Conservation (phyloP, 352 stramenopile genomes). For the Globisporangium cederbergense region DNA sequence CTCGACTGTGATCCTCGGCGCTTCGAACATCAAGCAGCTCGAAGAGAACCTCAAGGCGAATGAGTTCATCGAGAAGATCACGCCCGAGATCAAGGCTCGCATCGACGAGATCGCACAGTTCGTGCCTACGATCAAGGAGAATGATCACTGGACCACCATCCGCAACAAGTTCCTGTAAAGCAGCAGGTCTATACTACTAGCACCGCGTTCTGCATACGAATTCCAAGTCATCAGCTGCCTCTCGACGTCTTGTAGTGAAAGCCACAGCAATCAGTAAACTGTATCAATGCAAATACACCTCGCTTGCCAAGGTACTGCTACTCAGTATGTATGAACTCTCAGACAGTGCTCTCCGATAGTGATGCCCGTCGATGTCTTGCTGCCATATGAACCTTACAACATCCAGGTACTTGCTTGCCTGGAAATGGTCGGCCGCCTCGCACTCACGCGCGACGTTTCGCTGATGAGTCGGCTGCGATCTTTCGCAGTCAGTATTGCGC, state of each 20-base stretch:
- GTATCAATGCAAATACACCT: no score
- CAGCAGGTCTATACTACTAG: background rate
- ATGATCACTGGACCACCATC: background rate
- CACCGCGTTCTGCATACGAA: background rate
- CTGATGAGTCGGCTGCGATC: background rate
- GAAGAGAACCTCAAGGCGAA: constrained; percentile 34
- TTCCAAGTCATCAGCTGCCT: no score
- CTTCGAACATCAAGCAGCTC: constrained; percentile 33
- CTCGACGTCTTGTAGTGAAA: no score
- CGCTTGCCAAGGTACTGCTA: no score
- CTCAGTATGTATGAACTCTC: no score
- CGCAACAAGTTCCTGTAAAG: constrained; percentile 5
- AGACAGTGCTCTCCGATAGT: background rate
- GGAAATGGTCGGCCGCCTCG: background rate
- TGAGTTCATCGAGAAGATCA: background rate
- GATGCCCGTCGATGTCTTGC: no score
- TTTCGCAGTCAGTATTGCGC: background rate
- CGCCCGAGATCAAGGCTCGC: background rate
- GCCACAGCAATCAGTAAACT: no score
- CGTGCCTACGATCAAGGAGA: background rate
- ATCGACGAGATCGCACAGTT: background rate
- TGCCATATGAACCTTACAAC: no score
- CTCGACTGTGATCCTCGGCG: constrained; percentile 32
- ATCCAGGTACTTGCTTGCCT: background rate
- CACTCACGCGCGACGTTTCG: constrained; percentile 1